phyloP scores from a whole-genome alignment of 2,329 filamentous ascomycete genomes.

The Aspergillus intermedius region DNA sequence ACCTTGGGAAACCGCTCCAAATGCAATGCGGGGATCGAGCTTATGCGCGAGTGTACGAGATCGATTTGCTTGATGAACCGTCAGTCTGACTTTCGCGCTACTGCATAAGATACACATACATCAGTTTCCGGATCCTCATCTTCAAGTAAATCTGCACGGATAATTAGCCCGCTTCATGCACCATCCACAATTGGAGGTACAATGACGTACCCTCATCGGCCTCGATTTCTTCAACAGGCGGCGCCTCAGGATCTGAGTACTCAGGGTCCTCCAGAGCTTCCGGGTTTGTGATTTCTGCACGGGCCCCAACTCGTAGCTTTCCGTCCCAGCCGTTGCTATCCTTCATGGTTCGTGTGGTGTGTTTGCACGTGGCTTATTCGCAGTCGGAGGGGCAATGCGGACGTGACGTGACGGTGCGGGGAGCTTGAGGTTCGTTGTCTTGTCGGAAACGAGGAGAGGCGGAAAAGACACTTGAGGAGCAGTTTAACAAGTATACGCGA shows the following conservation, averaged over 20 bases:
- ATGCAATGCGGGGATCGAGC: conserved; percentile 68
- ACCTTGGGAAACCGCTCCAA: conserved; percentile 77
- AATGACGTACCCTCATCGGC: conserved; percentile 65
- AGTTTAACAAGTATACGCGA: too few species aligned
- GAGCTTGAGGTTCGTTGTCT: neutral
- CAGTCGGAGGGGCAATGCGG: neutral
- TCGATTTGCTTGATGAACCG: conserved; percentile 63
- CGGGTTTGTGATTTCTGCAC: conserved; percentile 64
- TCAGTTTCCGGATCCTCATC: conserved; percentile 51
- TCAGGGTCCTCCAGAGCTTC: conserved; percentile 80
- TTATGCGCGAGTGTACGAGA: conserved; percentile 78
- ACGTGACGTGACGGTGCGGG: conserved; percentile 2
- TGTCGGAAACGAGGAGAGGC: too few species aligned
- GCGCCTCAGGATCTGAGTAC: conserved; percentile 65
- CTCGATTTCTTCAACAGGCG: conserved; percentile 66
- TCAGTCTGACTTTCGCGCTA: conserved; percentile 9
- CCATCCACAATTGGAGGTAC: neutral
- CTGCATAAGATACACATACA: conserved; percentile 23
- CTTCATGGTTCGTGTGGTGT: conserved; percentile 24
- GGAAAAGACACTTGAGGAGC: too few species aligned
- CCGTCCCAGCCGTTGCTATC: conserved; percentile 43
- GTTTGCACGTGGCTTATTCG: neutral
- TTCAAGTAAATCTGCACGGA: conserved; percentile 49
- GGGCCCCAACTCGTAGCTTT: conserved; percentile 56
- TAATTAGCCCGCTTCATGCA: conserved; percentile 4